phyloP scores from a whole-genome alignment of 2,329 filamentous ascomycete genomes.

The Alternaria brassicae region DNA sequence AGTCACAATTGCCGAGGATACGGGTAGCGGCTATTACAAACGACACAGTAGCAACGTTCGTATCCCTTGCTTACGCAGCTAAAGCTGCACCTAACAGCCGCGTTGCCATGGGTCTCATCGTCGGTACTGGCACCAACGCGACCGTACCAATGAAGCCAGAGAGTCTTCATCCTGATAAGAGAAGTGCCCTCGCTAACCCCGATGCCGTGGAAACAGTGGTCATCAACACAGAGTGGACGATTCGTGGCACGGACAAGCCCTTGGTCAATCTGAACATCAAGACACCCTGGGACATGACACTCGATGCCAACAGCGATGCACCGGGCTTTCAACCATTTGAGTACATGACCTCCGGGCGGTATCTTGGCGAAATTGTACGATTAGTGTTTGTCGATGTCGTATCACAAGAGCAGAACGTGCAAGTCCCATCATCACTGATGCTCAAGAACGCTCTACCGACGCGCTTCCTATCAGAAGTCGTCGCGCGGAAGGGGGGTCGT shows the following conservation, averaged over 20 bases:
- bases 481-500: conserved; percentile 54
- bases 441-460: conserved; percentile 71
- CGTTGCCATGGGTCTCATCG: conserved; percentile 80
- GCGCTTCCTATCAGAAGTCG: conserved; percentile 74
- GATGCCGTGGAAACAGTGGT: conserved; percentile 67
- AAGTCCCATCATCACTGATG: conserved; percentile 63
- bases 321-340: conserved; percentile 84
- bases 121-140: conserved; percentile 82
- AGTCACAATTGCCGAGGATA: conserved; percentile 62
- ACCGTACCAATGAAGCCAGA: conserved; percentile 74
- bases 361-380: conserved; percentile 77
- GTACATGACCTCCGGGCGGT: conserved; percentile 82
- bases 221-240: conserved; percentile 86
- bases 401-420: conserved; percentile 37
- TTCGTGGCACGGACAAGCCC: conserved; percentile 75
- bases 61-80: conserved; percentile 77
- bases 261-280: conserved; percentile 69
- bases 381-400: conserved; percentile 75
- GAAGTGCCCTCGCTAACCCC: conserved; percentile 46
- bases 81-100: conserved; percentile 67
- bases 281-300: conserved; percentile 72
- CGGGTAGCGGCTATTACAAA: conserved; percentile 80
- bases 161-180: conserved; percentile 69
- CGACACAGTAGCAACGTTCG: conserved; percentile 79
- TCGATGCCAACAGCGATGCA: conserved; percentile 71